Evolutionary conservation across 2,329 filamentous ascomycete genomes (phyloP).

Genomic region (Colletotrichum gloeosporioides): DNA sequence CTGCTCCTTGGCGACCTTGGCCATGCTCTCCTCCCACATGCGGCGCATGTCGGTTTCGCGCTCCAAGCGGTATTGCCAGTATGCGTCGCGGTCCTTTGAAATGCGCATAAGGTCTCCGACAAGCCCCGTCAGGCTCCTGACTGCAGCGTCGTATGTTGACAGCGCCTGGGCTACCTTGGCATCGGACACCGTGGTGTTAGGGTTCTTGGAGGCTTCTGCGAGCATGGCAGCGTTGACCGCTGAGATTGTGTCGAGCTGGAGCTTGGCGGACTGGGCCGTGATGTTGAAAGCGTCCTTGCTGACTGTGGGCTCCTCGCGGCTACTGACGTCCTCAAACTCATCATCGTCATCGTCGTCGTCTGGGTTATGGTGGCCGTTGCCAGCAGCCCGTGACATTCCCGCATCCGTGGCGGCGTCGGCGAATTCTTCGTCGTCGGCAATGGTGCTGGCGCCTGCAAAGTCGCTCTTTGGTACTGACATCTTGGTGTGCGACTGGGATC

Average conservation of each 20-base stretch:
- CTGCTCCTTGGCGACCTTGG: conserved; percentile 92
- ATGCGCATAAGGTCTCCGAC: conserved; percentile 90
- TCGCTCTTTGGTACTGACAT: conserved; percentile 36
- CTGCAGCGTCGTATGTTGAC: conserved; percentile 85
- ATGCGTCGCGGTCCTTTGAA: conserved; percentile 90
- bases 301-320: conserved; percentile 72
- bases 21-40: conserved; percentile 99
- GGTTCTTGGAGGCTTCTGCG: conserved; percentile 71
- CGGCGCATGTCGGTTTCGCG: conserved; percentile 89
- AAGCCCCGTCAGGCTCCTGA: conserved; percentile 84
- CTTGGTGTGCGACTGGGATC: conserved; percentile 41
- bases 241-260: conserved; percentile 85
- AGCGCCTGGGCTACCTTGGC: conserved; percentile 78
- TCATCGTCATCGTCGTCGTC: conserved; percentile 86
- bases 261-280: conserved; percentile 89
- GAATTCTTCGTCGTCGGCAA: conserved; percentile 57
- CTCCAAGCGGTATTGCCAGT: conserved; percentile 95
- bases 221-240: conserved; percentile 86
- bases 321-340: conserved; percentile 75
- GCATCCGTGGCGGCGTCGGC: conserved; percentile 53
- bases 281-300: conserved; percentile 97
- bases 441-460: conserved; percentile 46
- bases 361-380: conserved; percentile 46
- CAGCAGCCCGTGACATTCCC: conserved; percentile 40
- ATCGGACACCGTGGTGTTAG: conserved; percentile 76